Evolutionary conservation across 345 rosid genomes (phyloP), one percentile per base, ranked within the genome.

Genomic region (Melaleuca alternifolia): DNA sequence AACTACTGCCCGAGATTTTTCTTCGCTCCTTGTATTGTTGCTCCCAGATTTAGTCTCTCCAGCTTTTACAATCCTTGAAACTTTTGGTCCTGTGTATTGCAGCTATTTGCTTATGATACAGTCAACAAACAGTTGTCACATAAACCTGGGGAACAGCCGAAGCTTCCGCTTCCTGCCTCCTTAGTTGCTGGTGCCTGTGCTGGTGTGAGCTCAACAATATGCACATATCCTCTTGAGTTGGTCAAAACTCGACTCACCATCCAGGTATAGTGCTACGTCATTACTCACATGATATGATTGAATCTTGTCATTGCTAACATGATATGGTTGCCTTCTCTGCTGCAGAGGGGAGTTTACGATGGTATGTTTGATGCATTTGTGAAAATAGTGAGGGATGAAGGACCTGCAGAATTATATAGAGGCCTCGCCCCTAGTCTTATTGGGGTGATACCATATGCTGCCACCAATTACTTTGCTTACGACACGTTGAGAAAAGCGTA

Each of bases 391-490:
- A 92, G 88, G 5, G 94, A 94, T 14, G 99, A 97, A 89, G 98
- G 99, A 57, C 95, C 95, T 23, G 92, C 94, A 71, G 98, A 96
- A 88, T 96, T 96, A 82, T 97, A 94, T 87, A 92, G 99, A 89
- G 99, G 99, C 88, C 98, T 97, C 46, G 97, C 95, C 57, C 98
- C 99, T 52, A 97, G 99, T 88, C 97, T 97, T 28, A 94, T 97
- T 30, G 99, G 99, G 87, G 99, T 97, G 51, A 94, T 97, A 84
- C 99, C 99, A 6, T 97, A 97, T 52, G 97, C 99, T 41, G 97
- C 99, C 26, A 89, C 99, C 51, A 96, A 97, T 87, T 97, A 97
- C 89, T 97, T 89, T 89, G 99, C 99, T 7, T 97, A 97, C 20
- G 99, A 97, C 89, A 88, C 99, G 5, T 88, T 96, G 52, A 88